phyloP scores from a whole-genome alignment of 140 eudicot species.

The Flaveria floridana region DNA sequence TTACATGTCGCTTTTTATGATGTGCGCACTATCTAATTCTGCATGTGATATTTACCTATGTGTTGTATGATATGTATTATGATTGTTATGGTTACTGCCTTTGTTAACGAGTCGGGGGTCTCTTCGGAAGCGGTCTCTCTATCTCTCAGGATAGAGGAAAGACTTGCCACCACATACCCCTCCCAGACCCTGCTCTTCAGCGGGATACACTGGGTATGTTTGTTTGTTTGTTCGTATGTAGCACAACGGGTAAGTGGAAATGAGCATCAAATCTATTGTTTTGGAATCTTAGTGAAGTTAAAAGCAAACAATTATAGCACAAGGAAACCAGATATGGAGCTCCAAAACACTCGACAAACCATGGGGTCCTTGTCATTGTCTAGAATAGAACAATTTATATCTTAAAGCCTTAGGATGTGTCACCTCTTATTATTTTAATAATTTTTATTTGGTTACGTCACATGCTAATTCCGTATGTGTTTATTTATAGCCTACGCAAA shows the following conservation, averaged over 20 bases:
- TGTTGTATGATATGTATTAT: too few relatives aligned
- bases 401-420: constrained; percentile 10
- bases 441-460: constrained; percentile 2
- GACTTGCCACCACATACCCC: too few relatives aligned
- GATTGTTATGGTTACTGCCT: too few relatives aligned
- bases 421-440: not conserved
- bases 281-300: not conserved
- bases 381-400: not conserved
- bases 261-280: not conserved
- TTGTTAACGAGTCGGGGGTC: too few relatives aligned
- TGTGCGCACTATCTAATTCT: too few relatives aligned
- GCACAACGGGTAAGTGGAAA: not conserved
- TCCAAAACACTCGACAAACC: not conserved
- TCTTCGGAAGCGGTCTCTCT: too few relatives aligned
- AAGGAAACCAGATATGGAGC: not conserved
- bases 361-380: not conserved
- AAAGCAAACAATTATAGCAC: not conserved
- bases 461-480: not conserved
- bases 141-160: too few relatives aligned
- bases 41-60: too few relatives aligned
- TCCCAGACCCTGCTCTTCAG: too few relatives aligned
- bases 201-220: too few relatives aligned
- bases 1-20: too few relatives aligned
- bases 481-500: not conserved
- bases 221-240: not conserved